A percentile compares a stretch with the other conserved stretches of the same genome.
phyloP scores from a whole-genome alignment of 2,329 filamentous ascomycete species.

The Paecilomyces niveus region DNA sequence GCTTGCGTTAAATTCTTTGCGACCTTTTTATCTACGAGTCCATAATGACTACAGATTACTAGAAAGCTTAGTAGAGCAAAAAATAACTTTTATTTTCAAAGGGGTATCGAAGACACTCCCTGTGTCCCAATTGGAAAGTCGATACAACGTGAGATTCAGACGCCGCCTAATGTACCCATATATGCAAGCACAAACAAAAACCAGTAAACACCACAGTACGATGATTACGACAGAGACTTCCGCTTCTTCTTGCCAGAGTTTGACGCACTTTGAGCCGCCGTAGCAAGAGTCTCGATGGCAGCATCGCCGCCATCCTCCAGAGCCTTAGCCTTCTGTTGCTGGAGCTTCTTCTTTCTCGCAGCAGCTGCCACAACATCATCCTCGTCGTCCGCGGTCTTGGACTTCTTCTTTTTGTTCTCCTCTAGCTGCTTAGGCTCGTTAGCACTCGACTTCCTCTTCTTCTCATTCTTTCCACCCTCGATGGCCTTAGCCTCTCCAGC shows the following conservation, averaged over 20 bases:
- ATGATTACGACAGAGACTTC: constrained; percentile 30
- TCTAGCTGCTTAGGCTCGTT: constrained; percentile 25
- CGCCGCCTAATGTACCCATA: constrained; percentile 24
- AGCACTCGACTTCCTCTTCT: constrained; percentile 44
- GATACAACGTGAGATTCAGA: constrained; percentile 25
- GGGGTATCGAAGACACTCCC: constrained; percentile 19
- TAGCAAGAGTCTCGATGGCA: constrained; percentile 15
- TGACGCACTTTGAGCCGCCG: constrained; percentile 9
- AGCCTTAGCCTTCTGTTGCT: constrained; percentile 43
- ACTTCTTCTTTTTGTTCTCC: constrained; percentile 32
- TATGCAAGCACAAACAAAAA: constrained; percentile 13
- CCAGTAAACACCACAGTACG: constrained; percentile 19
- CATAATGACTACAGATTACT: background rate
- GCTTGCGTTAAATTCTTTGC: background rate
- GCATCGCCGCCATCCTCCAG: constrained; percentile 35
- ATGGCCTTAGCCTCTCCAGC: constrained; percentile 25
- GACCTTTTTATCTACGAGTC: background rate
- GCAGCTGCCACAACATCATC: constrained; percentile 27
- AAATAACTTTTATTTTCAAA: constrained; percentile 13
- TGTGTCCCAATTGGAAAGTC: constrained; percentile 14
- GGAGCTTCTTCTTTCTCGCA: constrained; percentile 42
- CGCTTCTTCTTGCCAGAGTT: constrained; percentile 29
- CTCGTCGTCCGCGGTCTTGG: constrained; percentile 32
- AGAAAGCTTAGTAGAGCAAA: background rate
- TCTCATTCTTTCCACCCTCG: constrained; percentile 41